Evolutionary conservation across 768 basidiomycete species (phyloP), one percentile per base, ranked within the genome.

Genomic region (Trametes cingulata): DNA sequence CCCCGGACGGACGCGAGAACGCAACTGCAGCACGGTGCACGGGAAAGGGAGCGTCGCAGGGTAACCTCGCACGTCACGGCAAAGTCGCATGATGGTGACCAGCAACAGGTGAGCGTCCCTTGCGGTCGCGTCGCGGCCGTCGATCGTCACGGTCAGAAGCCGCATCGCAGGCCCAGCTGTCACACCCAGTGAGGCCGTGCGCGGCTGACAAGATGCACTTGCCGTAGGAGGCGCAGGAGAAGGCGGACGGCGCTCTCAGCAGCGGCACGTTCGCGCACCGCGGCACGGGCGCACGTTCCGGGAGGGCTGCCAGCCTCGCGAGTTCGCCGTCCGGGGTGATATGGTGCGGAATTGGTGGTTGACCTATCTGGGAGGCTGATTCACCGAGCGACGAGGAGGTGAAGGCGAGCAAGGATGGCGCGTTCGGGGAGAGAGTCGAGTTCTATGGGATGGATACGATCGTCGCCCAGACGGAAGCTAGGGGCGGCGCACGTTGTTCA

Each of bases 371-470:
- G 9, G 17, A 10, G 36, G 27, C 69, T 84, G 73, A 60, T 40
- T 3, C 55, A 35, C 62, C 69, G 67, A 77, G 71, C 58, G 72
- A 79, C 54, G 81, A 83, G 1, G 74, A 76, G 59, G 76, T 82
- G 45, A 85, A 84, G 72, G 82, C 80, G 27, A 86, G 80, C 24
- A 86, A 85, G 71, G 86, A 87, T 67, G 85, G 84, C 35, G 76
- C 84, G 0, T 86, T 87, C 76, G 80, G 80, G 72, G 74, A 79
- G 29, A 71, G 78, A 13, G 80, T 87, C 35, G 77, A 83, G 61
- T 87, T 79, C 77, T 79, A 86, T 72, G 67, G 71, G 56, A 73
- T 77, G 63, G 64, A 79, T 69, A 43, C 67, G 46, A 55, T 20
- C 20, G 22, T 3, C 7, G 15, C 8, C 4, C 19, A 7, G 7